Evolutionary conservation across 164 flowering plant species (phyloP), one percentile per base, ranked within the genome.

Genomic region (Tetracentron sinense): DNA sequence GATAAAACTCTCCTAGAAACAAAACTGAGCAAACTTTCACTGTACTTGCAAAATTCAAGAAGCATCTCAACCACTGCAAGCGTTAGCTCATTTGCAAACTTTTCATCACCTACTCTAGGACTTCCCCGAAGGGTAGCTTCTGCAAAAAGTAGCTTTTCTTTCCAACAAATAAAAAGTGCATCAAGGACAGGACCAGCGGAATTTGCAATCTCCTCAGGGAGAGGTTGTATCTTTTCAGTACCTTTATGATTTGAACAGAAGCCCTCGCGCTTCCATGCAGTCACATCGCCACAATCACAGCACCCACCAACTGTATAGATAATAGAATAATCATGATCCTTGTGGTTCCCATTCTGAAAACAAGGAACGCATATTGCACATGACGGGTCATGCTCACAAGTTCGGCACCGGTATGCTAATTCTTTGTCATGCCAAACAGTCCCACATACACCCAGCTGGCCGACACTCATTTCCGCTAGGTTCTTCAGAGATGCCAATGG

Each of bases 351-450:
- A 82, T 87, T 88, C 75, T 87, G 87, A 61, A 95, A 95, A 83
- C 99, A 95, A 22, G 98, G 83, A 58, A 88, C 97, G 61, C 99
- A 95, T 51, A 95, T 95, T 46, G 97, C 99, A 79, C 99, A 95
- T 16, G 99, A 92, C 0, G 92, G 94, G 64, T 95, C 99, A 72
- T 84, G 78, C 71, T 92, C 95, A 74, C 99, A 95, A 1, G 97
- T 88, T 21, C 85, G 73, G 66, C 99, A 95, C 19, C 83, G 83
- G 55, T 85, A 95, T 38, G 97, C 97, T 33, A 95, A 77, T 50
- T 95, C 99, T 70, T 85, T 75, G 14, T 63, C 58, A 17, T 92
- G 91, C 98, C 99, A 95, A 52, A 95, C 90, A 71, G 91, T 83
- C 21, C 98, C 99, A 79, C 99, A 95, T 42, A 95, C 95, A 55